Evolutionary conservation across 2,329 filamentous ascomycete genomes (phyloP).

Genomic region (Talaromyces sp.): DNA sequence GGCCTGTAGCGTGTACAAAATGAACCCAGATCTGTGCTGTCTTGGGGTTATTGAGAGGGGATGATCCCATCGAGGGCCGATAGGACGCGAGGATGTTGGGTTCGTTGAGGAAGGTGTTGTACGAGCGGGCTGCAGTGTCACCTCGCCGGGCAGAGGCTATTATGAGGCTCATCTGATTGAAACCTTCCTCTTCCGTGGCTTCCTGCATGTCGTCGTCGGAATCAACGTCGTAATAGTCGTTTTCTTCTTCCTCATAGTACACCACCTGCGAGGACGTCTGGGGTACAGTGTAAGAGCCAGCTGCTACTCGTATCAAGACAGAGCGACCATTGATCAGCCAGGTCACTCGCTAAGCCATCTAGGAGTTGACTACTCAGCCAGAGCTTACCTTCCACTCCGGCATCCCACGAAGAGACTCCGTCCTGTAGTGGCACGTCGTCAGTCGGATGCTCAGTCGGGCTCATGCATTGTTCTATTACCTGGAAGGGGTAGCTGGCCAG

Average conservation of each 20-base stretch:
- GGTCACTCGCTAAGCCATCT: conserved; percentile 5
- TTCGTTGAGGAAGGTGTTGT: conserved; percentile 44
- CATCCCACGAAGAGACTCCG: conserved; percentile 6
- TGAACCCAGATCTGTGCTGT: conserved; percentile 84
- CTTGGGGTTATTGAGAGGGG: conserved; percentile 72
- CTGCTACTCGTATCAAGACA: conserved; percentile 2
- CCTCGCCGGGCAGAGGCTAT: conserved; percentile 39
- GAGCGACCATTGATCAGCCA: conserved; percentile 10
- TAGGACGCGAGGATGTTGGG: conserved; percentile 58
- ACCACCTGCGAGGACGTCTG: conserved; percentile 1
- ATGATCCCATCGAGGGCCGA: conserved; percentile 57
- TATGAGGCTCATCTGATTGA: conserved; percentile 39
- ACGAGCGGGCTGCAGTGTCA: conserved; percentile 44
- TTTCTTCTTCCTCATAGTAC: conserved; percentile 42
- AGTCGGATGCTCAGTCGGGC: background rate
- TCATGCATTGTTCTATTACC: background rate
- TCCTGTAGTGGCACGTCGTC: background rate
- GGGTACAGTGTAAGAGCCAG: background rate
- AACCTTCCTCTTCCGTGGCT: conserved; percentile 28
- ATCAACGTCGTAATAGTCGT: conserved; percentile 59
- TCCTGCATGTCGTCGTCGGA: conserved; percentile 55
- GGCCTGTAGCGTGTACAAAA: conserved; percentile 83
- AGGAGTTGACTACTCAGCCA: background rate
- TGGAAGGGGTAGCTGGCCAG: background rate
- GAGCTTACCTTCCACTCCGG: conserved; percentile 11